Evolutionary conservation across 2,329 filamentous ascomycete genomes (phyloP), one percentile per base, ranked within the genome.

Genomic region (Laburnicola sp.): DNA sequence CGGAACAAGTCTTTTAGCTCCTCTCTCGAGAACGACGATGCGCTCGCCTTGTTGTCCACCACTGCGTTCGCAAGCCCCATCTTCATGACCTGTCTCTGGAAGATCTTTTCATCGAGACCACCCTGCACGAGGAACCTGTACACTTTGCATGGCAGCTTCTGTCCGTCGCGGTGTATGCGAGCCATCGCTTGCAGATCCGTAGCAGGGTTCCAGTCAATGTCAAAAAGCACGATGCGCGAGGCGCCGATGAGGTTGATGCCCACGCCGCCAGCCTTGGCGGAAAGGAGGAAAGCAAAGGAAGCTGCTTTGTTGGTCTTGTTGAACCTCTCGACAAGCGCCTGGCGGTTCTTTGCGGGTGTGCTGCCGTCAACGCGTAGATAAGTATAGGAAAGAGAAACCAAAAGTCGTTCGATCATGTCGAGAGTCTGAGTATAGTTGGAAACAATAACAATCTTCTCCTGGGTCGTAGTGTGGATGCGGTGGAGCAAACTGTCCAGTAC

Each of bases 141-240:
- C 51, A 89, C 88, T 48, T 82, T 83, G 55, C 86, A 87, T 3
- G 82, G 82, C 8, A 78, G 74, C 66, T 85, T 87, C 65, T 90
- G 87, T 0, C 87, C 87, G 59, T 89, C 86, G 42, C 87, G 81
- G 65, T 89, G 86, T 40, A 89, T 86, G 10, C 87, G 83, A 9
- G 86, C 87, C 85, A 89, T 89, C 6, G 87, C 86, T 67, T 90
- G 87, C 21, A 87, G 74, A 61, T 90, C 87, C 0, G 84, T 87
- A 0, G 86, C 85, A 1, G 87, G 87, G 61, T 90, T 90, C 87
- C 87, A 90, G 70, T 89, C 87, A 6, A 87, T 82, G 59, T 90
- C 87, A 60, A 88, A 89, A 1, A 90, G 80, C 4, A 89, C 75
- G 2, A 90, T 79, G 22, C 87, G 81, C 28, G 84, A 87, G 4